These are phyloP conservation scores for Boletus hoseneyae DNA, from an alignment of 1,284 basidiomycete genomes.

Conservation along the genomic window DNA sequence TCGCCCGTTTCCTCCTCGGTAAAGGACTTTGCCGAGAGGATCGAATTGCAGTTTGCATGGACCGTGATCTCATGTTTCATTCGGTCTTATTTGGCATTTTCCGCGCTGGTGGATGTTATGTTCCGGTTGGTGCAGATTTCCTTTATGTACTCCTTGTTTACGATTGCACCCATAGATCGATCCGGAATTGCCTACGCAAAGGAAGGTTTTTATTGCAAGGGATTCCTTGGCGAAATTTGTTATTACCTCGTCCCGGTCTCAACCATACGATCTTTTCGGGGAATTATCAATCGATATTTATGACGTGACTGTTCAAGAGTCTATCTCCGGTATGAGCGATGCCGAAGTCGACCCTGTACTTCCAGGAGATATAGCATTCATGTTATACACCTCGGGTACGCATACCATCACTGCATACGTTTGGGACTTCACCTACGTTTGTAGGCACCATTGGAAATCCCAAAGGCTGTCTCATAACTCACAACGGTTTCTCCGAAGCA, in stretches of 20 bases:
- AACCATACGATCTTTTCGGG: conserved; percentile 31
- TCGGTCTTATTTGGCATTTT: conserved; percentile 46
- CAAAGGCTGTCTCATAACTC: conserved; percentile 54
- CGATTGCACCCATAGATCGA: conserved; percentile 40
- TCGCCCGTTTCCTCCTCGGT: conserved; percentile 43
- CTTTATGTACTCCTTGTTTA: conserved; percentile 9
- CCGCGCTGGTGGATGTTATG: conserved; percentile 53
- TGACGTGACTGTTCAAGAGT: conserved; percentile 22
- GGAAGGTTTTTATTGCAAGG: conserved; percentile 45
- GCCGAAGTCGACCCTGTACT: conserved; percentile 33
- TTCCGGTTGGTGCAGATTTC: conserved; percentile 41
- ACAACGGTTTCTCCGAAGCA: conserved; percentile 43
- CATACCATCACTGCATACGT: neutral
- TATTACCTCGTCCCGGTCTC: conserved; percentile 35
- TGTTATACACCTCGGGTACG: conserved; percentile 52
- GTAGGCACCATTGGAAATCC: conserved; percentile 53
- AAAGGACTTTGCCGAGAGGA: conserved; percentile 41
- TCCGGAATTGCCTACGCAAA: conserved; percentile 47
- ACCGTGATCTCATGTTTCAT: conserved; percentile 44
- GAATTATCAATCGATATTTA: conserved; percentile 33
- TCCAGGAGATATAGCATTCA: conserved; percentile 42
- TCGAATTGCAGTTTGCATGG: conserved; percentile 48
- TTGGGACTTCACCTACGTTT: neutral
- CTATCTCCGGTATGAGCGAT: conserved; percentile 30
- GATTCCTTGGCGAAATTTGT: conserved; percentile 46